Evolutionary conservation across 2,329 filamentous ascomycete genomes (phyloP).

Genomic region (Sarocladium oryzae): DNA sequence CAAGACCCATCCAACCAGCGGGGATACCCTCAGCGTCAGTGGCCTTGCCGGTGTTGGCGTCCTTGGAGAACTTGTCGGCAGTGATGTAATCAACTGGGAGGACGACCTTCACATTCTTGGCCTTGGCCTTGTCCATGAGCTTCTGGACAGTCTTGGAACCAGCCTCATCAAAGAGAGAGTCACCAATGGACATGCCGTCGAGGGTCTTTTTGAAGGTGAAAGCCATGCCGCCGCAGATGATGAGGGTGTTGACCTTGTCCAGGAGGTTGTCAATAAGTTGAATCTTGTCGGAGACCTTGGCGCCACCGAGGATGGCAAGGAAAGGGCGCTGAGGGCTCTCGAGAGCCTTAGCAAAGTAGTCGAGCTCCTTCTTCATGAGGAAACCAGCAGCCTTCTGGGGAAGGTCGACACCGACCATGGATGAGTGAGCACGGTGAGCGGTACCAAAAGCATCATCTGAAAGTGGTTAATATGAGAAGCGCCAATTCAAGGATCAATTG

Average conservation of each 20-base stretch:
- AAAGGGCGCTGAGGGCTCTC: slow-evolving; percentile 91
- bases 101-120: slow-evolving; percentile 91
- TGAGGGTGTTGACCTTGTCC: slow-evolving; percentile 93
- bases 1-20: slow-evolving; percentile 96
- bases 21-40: slow-evolving; percentile 86
- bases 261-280: slow-evolving; percentile 98
- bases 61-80: slow-evolving; percentile 85
- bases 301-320: slow-evolving; percentile 95
- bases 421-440: slow-evolving; percentile 96
- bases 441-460: slow-evolving; percentile 96
- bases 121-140: slow-evolving; percentile 92
- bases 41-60: slow-evolving; percentile 74
- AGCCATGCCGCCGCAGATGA: slow-evolving; percentile 96
- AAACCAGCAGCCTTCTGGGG: slow-evolving; percentile 97
- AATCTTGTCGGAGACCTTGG: slow-evolving; percentile 99
- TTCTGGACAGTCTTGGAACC: slow-evolving; percentile 85
- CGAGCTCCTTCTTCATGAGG: slow-evolving; percentile 99
- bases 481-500: not conserved
- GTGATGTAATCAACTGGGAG: slow-evolving; percentile 94
- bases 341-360: slow-evolving; percentile 97
- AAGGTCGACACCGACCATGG: slow-evolving; percentile 95
- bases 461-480: not conserved
- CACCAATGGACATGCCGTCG: slow-evolving; percentile 80
- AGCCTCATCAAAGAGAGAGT: slow-evolving; percentile 87
- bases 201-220: slow-evolving; percentile 99